Percentiles rank a stretch among this genome's conserved stretches.
These are phyloP conservation scores for Apiotrichum gracile DNA, from an alignment of 1,284 basidiomycete species.

Conservation along the genomic window DNA sequence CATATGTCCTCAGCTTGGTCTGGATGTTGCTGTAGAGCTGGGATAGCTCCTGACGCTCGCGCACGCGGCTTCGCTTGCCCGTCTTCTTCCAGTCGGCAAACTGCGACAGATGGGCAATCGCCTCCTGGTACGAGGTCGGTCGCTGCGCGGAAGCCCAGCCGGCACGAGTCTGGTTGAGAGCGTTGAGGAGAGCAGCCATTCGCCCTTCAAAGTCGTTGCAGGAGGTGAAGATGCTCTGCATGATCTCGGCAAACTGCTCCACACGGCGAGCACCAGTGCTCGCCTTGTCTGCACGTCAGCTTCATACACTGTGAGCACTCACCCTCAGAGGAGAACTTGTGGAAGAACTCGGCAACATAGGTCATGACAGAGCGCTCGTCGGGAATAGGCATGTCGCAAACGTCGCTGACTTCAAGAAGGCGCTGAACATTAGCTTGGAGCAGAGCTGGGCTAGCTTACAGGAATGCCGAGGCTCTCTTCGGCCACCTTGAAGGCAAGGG, in stretches of 20 bases:
- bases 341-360: constrained; percentile 83
- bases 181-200: constrained; percentile 56
- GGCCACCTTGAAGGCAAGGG: constrained; percentile 77
- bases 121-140: constrained; percentile 71
- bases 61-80: constrained; percentile 78
- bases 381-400: constrained; percentile 80
- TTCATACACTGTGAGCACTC: constrained; percentile 22
- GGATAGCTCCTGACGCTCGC: constrained; percentile 80
- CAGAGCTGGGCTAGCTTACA: constrained; percentile 51
- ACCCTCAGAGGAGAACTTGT: constrained; percentile 97
- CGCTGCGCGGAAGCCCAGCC: constrained; percentile 62
- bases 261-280: constrained; percentile 90
- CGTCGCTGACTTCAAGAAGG: constrained; percentile 90
- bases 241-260: constrained; percentile 91
- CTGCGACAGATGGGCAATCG: constrained; percentile 65
- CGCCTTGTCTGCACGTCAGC: constrained; percentile 65
- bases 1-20: constrained; percentile 89
- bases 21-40: constrained; percentile 89
- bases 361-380: constrained; percentile 79
- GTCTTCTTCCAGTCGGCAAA: constrained; percentile 82
- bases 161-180: constrained; percentile 59
- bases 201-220: constrained; percentile 89
- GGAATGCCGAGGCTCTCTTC: constrained; percentile 82
- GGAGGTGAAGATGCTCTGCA: constrained; percentile 57
- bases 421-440: constrained; percentile 53